phyloP scores from a whole-genome alignment of 495 filamentous ascomycete species.

The Lichina pygmaea region DNA sequence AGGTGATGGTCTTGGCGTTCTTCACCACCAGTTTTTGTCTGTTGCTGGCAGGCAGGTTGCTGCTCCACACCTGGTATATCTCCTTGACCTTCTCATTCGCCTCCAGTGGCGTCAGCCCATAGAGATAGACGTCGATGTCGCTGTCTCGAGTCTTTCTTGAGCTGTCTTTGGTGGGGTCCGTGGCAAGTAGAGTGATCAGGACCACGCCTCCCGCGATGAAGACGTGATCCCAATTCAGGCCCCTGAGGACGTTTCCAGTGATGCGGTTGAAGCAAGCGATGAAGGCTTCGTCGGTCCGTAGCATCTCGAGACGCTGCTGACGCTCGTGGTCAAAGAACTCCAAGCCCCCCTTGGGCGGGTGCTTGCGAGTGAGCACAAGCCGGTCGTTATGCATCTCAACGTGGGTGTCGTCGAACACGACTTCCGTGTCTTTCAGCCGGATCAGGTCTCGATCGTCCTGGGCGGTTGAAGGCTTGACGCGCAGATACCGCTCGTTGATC shows the following conservation, averaged over 20 bases:
- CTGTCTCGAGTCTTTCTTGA: conserved; percentile 3
- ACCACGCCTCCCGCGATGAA: conserved; percentile 12
- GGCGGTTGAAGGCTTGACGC: conserved; percentile 1
- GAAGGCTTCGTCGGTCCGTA: conserved; percentile 6
- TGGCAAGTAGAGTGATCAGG: conserved; percentile 8
- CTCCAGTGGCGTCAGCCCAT: conserved; percentile 8
- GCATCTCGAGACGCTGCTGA: conserved; percentile 5
- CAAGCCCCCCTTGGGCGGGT: conserved; percentile 11
- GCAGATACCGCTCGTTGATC: conserved; percentile 7
- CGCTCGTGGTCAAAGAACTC: conserved; percentile 10
- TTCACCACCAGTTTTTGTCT: conserved; percentile 7
- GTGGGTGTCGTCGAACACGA: conserved; percentile 1
- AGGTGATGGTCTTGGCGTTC: conserved; percentile 10
- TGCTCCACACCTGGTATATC: conserved; percentile 10
- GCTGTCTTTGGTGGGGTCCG: conserved; percentile 2
- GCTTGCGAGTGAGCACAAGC: conserved; percentile 3
- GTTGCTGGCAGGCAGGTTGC: conserved; percentile 5
- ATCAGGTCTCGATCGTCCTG: conserved; percentile 5
- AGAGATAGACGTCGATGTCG: conserved; percentile 13
- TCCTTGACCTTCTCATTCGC: conserved; percentile 12
- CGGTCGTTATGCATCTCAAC: neutral
- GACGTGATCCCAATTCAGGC: conserved; percentile 13
- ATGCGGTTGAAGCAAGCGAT: conserved; percentile 8
- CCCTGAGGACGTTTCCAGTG: conserved; percentile 8
- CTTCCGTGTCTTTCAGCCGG: conserved; percentile 3